Conservation (phyloP, 768 basidiomycete genomes). For the Russula virescens region DNA sequence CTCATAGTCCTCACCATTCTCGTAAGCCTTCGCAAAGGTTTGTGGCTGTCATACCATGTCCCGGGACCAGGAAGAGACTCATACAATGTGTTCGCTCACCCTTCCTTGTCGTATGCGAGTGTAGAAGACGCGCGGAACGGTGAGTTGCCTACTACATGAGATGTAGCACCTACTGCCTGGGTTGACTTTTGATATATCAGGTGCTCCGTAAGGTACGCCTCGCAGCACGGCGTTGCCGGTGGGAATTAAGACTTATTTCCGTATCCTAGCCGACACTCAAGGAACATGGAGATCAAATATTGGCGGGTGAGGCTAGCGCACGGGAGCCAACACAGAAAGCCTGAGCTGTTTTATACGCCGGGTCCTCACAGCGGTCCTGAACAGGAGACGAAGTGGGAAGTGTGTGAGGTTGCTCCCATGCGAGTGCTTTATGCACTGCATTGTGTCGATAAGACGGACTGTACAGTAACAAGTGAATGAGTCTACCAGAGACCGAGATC, state of each 20-base stretch:
- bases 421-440: no score
- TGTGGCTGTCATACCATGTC: neutral
- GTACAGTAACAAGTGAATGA: no score
- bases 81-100: neutral
- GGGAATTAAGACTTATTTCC: neutral
- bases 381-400: no score
- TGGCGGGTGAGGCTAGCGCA: constrained; percentile 39
- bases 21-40: constrained; percentile 18
- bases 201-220: constrained; percentile 19
- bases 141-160: neutral
- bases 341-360: neutral
- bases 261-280: constrained; percentile 37
- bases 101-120: neutral
- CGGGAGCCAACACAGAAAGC: constrained; percentile 14
- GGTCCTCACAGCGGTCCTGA: no score
- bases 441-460: no score
- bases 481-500: no score
- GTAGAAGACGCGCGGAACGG: constrained; percentile 18
- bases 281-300: constrained; percentile 48
- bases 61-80: neutral
- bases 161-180: neutral
- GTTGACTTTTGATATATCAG: neutral
- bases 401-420: no score
- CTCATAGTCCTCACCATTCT: neutral
- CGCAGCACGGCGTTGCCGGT: no score